Evolutionary conservation across 2,329 filamentous ascomycete genomes (phyloP).

Genomic region (Dothistroma pini): DNA sequence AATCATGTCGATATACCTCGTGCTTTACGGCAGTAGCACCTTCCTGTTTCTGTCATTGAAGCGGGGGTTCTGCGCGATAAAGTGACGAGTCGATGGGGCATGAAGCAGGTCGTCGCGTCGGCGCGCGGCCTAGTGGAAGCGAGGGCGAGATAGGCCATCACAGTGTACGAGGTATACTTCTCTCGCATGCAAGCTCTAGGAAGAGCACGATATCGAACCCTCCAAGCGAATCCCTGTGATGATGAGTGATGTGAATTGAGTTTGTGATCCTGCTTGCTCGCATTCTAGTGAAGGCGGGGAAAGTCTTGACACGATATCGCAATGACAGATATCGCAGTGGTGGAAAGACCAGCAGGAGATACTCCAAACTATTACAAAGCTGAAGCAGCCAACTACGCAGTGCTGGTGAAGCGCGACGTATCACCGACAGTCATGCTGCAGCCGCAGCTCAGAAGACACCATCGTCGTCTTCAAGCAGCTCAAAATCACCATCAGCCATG

Average conservation of each 20-base stretch:
- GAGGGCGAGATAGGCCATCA: no score
- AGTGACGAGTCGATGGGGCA: background rate
- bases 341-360: background rate
- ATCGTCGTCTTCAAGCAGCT: slow-evolving; percentile 15
- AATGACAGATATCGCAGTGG: background rate
- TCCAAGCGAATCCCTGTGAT: no score
- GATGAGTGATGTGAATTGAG: no score
- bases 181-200: no score
- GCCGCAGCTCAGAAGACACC: slow-evolving; percentile 5
- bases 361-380: background rate
- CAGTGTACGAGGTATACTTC: no score
- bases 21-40: background rate
- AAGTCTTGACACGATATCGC: background rate
- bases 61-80: background rate
- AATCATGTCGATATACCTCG: background rate
- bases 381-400: background rate
- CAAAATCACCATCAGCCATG: slow-evolving; percentile 8
- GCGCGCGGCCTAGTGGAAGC: no score
- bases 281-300: background rate
- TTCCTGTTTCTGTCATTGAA: background rate
- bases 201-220: no score
- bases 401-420: background rate
- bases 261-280: no score
- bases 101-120: no score
- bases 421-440: background rate